Percentiles rank a stretch among this genome's conserved stretches.
Evolutionary conservation across 139 green algal species (phyloP).

Genomic region (Chlorella sp.): DNA sequence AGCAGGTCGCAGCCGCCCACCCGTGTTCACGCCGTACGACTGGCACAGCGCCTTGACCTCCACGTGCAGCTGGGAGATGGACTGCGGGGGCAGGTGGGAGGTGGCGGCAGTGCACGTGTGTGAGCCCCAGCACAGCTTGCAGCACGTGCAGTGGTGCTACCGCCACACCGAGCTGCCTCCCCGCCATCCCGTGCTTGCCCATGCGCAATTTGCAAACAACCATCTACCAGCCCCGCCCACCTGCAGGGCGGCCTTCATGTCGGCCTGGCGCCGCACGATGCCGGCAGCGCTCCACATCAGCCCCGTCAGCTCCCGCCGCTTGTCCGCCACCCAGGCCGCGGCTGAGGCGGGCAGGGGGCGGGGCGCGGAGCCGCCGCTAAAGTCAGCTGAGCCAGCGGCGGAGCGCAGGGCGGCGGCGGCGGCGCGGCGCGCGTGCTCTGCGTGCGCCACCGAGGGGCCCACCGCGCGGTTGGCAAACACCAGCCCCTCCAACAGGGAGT

Average conservation of each 20-base stretch:
- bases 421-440: conserved; percentile 56
- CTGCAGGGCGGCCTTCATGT: conserved; percentile 65
- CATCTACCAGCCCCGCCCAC: no score
- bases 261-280: conserved; percentile 82
- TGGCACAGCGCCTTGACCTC: conserved; percentile 66
- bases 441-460: conserved; percentile 77
- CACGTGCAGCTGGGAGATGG: conserved; percentile 58
- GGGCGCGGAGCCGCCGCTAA: conserved; percentile 28
- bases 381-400: conserved; percentile 52
- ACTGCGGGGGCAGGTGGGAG: no score
- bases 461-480: conserved; percentile 93
- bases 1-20: background rate
- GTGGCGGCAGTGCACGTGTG: no score
- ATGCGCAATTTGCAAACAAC: no score
- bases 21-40: conserved; percentile 59
- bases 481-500: conserved; percentile 96
- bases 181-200: no score
- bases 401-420: conserved; percentile 56
- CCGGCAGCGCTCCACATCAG: conserved; percentile 92
- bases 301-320: conserved; percentile 65
- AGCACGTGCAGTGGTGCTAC: no score
- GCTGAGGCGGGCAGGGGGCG: conserved; percentile 22
- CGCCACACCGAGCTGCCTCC: no score
- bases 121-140: no score
- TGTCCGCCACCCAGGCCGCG: conserved; percentile 53